These are phyloP conservation scores for Ogataea angusta DNA, from an alignment of 805 yeast genomes.

Conservation along the genomic window DNA sequence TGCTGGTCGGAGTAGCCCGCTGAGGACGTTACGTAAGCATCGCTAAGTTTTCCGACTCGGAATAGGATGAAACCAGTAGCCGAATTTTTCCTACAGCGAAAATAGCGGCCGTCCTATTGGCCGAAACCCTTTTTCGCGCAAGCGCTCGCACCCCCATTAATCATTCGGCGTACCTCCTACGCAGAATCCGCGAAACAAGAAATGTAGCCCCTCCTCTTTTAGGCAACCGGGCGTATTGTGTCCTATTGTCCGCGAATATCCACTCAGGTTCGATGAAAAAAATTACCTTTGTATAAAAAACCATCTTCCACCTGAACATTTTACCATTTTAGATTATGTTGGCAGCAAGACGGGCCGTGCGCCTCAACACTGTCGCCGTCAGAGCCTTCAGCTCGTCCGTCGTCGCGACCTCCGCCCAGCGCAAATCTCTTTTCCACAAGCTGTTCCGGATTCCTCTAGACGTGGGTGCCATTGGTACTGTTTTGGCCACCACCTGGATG, in stretches of 20 bases:
- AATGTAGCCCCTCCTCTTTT: conserved; percentile 1
- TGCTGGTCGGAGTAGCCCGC: background rate
- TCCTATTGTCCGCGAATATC: conserved; percentile 2
- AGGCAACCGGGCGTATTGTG: conserved; percentile 7
- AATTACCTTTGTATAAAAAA: conserved; percentile 5
- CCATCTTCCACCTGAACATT: background rate
- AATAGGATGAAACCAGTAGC: background rate
- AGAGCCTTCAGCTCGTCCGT: conserved; percentile 24
- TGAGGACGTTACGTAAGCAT: background rate
- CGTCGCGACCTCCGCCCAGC: conserved; percentile 17
- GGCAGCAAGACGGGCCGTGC: conserved; percentile 12
- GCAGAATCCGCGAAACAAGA: background rate
- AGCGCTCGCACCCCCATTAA: background rate
- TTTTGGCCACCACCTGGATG: conserved; percentile 34
- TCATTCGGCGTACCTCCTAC: conserved; percentile 1
- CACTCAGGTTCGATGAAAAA: conserved; percentile 7
- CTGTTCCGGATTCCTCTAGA: conserved; percentile 27
- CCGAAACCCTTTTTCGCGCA: background rate
- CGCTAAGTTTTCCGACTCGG: background rate
- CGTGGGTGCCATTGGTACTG: conserved; percentile 28
- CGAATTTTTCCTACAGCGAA: background rate
- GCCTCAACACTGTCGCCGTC: conserved; percentile 10
- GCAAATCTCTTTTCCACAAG: conserved; percentile 22
- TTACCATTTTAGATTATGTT: conserved; percentile 2
- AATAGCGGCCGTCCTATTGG: conserved; percentile 1